Evolutionary conservation across 2,329 filamentous ascomycete genomes (phyloP).

Genomic region (Xylogone sp.): DNA sequence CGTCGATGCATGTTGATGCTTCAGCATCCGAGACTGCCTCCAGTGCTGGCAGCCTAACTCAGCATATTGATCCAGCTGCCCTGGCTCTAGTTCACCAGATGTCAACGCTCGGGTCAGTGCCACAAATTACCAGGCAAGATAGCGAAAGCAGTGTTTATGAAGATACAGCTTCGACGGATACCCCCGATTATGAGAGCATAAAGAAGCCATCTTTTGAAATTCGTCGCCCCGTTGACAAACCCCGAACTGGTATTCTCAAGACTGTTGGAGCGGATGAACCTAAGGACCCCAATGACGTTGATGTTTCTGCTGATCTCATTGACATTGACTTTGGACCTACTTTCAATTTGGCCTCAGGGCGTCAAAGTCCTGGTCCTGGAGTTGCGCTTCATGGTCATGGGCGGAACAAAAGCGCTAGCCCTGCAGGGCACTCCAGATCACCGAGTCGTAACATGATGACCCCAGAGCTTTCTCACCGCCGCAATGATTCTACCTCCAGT

Average conservation of each 20-base stretch:
- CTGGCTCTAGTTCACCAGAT: constrained; percentile 39
- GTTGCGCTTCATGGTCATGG: background rate
- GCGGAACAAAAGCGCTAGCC: constrained; percentile 12
- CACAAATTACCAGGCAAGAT: constrained; percentile 28
- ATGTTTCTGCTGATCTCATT: constrained; percentile 47
- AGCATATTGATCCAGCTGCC: constrained; percentile 43
- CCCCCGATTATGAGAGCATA: constrained; percentile 77
- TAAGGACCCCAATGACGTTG: background rate
- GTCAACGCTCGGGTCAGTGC: constrained; percentile 21
- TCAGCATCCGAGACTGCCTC: constrained; percentile 32
- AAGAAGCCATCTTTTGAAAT: constrained; percentile 24
- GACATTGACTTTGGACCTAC: constrained; percentile 85
- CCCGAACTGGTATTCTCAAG: constrained; percentile 75
- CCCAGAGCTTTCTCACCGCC: constrained; percentile 33
- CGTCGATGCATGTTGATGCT: constrained; percentile 35
- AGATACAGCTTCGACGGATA: constrained; percentile 58
- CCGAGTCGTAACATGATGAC: constrained; percentile 37
- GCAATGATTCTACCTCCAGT: constrained; percentile 49
- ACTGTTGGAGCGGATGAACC: constrained; percentile 55
- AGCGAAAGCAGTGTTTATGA: constrained; percentile 49
- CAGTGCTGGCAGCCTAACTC: constrained; percentile 35
- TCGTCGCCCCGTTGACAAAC: constrained; percentile 55
- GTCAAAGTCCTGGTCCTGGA: constrained; percentile 4
- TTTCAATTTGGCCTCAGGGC: constrained; percentile 51
- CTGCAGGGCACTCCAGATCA: constrained; percentile 30